A percentile compares a stretch with the other conserved stretches of the same genome.
Conservation (phyloP, 441 rosid species). For the Syzygium syzygioides region DNA sequence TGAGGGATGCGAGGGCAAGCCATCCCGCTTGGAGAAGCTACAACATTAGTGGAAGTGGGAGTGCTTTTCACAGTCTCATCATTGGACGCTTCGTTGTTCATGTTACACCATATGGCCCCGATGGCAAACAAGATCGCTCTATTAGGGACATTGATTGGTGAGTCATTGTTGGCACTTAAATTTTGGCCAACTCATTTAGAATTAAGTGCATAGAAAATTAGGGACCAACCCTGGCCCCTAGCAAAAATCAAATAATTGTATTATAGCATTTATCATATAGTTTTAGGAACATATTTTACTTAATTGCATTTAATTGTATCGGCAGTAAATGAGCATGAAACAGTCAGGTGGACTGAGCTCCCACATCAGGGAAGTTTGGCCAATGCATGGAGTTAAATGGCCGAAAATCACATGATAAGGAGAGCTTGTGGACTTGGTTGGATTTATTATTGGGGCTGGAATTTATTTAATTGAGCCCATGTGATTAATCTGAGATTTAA, state of each 20-base stretch:
- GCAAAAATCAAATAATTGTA: no score
- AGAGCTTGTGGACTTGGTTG: not conserved
- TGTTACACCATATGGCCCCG: not conserved
- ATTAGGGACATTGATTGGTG: not conserved
- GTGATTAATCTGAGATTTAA: not conserved
- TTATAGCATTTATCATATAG: no score
- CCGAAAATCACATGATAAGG: not conserved
- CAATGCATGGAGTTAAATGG: no score
- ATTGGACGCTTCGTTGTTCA: not conserved
- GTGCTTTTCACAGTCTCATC: not conserved
- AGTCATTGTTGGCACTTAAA: not conserved
- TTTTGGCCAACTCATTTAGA: no score
- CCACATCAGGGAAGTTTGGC: no score
- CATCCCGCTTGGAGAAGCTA: not conserved
- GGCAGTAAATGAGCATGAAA: no score
- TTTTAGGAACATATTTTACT: no score
- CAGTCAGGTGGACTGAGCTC: no score
- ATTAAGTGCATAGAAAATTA: no score
- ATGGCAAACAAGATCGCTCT: not conserved
- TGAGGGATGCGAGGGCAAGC: not conserved
- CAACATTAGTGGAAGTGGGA: not conserved
- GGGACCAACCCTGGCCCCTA: no score
- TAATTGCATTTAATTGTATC: no score
- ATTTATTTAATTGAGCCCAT: not conserved
- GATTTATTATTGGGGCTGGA: not conserved